phyloP scores from a whole-genome alignment of 768 basidiomycete genomes.

The Tylopilus intermedius region DNA sequence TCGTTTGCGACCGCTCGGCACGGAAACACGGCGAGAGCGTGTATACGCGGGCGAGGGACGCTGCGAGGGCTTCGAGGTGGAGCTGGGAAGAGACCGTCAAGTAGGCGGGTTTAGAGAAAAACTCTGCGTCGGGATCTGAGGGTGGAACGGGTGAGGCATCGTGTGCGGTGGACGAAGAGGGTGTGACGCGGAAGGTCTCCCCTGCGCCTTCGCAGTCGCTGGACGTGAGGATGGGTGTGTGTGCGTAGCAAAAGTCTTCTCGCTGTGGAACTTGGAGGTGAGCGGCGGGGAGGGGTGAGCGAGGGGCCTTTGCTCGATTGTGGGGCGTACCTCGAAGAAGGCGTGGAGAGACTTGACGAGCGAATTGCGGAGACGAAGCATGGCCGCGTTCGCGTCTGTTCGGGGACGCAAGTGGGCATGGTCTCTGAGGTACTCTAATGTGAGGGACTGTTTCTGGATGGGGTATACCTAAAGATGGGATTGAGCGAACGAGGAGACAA shows the following conservation, averaged over 20 bases:
- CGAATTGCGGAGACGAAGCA: constrained; percentile 67
- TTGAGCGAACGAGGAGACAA: constrained; percentile 4
- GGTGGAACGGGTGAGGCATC: not conserved
- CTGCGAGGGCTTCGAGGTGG: constrained; percentile 85
- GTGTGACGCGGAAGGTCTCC: constrained; percentile 74
- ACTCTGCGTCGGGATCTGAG: constrained; percentile 37
- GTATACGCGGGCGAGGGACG: constrained; percentile 77
- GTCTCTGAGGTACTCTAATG: constrained; percentile 76
- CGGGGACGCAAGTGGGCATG: constrained; percentile 85
- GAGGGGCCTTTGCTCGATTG: not conserved
- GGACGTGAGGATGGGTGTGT: constrained; percentile 85
- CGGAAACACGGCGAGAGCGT: constrained; percentile 93
- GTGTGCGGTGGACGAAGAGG: constrained; percentile 18
- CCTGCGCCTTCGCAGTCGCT: constrained; percentile 97
- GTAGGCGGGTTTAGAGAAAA: constrained; percentile 73
- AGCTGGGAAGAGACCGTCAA: constrained; percentile 95
- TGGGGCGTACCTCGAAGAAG: constrained; percentile 64
- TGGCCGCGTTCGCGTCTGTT: constrained; percentile 63
- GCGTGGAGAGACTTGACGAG: constrained; percentile 53
- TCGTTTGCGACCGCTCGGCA: constrained; percentile 84
- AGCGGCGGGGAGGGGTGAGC: constrained; percentile 9
- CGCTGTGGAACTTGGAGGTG: constrained; percentile 37
- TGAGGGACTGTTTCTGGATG: constrained; percentile 84
- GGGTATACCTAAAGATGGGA: constrained; percentile 61
- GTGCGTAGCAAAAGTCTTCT: constrained; percentile 72